Percentiles rank a stretch among this genome's conserved stretches.
phyloP scores from a whole-genome alignment of 2,329 filamentous ascomycete genomes.

The Domatiomyces catenatus region DNA sequence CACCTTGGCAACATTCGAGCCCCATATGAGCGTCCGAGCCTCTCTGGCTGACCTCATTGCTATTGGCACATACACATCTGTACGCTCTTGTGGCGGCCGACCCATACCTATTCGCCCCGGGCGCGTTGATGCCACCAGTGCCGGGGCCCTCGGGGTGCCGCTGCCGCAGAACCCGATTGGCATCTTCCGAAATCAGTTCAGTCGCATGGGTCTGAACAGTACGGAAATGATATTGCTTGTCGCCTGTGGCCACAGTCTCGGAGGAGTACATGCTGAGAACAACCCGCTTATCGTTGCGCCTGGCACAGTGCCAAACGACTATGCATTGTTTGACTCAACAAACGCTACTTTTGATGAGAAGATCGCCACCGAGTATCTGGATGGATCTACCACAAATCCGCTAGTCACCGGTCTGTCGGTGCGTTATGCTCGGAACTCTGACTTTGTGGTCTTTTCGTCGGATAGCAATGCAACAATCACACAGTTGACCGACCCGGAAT shows the following conservation, averaged over 20 bases:
- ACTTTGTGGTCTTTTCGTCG: constrained; percentile 20
- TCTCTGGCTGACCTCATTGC: constrained; percentile 22
- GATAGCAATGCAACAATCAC: constrained; percentile 22
- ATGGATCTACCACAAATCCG: constrained; percentile 17
- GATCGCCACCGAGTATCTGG: constrained; percentile 22
- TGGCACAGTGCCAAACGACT: constrained; percentile 17
- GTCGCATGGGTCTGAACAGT: constrained; percentile 19
- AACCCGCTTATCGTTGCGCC: constrained; percentile 21
- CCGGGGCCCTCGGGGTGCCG: constrained; percentile 20
- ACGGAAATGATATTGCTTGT: constrained; percentile 18
- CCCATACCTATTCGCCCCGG: constrained; percentile 21
- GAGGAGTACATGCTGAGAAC: constrained; percentile 21
- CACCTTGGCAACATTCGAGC: constrained; percentile 20
- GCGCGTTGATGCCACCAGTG: constrained; percentile 21
- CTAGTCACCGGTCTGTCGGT: constrained; percentile 14
- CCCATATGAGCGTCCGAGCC: constrained; percentile 15
- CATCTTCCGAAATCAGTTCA: constrained; percentile 19
- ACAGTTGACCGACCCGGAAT: constrained; percentile 12
- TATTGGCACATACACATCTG: constrained; percentile 19
- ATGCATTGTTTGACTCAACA: constrained; percentile 19
- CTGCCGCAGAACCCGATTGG: constrained; percentile 21
- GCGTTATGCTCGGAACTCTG: constrained; percentile 13
- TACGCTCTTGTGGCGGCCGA: constrained; percentile 20
- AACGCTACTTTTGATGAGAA: constrained; percentile 18
- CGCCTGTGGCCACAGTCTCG: constrained; percentile 24